phyloP scores from a whole-genome alignment of 345 rosid species.

The Arabidopsis suecica region DNA sequence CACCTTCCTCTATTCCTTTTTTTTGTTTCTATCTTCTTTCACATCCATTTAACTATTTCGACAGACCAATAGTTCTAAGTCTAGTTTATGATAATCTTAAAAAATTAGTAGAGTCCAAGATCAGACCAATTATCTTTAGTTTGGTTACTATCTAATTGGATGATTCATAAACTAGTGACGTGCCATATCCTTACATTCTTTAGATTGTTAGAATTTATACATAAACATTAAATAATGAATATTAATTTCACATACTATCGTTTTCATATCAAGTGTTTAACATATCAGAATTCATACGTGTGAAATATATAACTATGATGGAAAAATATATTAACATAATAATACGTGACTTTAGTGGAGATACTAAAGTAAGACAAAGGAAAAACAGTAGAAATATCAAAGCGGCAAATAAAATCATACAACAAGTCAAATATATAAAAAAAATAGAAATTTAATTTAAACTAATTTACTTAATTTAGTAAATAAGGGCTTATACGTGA shows the following conservation, averaged over 20 bases:
- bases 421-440: too few relatives aligned
- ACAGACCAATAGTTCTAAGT: not conserved
- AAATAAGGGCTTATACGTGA: not conserved
- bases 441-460: not conserved
- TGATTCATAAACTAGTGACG: not conserved
- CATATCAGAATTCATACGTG: not conserved
- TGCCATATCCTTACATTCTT: not conserved
- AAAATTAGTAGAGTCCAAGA: conserved; percentile 10
- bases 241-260: not conserved
- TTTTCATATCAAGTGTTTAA: not conserved
- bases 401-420: not conserved
- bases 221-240: not conserved
- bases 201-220: not conserved
- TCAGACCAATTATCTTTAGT: not conserved
- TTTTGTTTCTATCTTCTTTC: conserved; percentile 26
- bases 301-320: not conserved
- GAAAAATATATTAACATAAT: not conserved
- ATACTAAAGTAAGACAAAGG: not conserved
- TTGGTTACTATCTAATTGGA: conserved; percentile 21
- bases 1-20: conserved; percentile 59
- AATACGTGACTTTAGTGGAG: not conserved
- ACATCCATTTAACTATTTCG: conserved; percentile 11
- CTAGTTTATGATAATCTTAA: not conserved
- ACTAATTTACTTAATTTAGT: not conserved
- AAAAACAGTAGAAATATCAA: not conserved